Base-by-base conservation (phyloP, 495 filamentous ascomycete genomes). In the Penicillium salamii region DNA sequence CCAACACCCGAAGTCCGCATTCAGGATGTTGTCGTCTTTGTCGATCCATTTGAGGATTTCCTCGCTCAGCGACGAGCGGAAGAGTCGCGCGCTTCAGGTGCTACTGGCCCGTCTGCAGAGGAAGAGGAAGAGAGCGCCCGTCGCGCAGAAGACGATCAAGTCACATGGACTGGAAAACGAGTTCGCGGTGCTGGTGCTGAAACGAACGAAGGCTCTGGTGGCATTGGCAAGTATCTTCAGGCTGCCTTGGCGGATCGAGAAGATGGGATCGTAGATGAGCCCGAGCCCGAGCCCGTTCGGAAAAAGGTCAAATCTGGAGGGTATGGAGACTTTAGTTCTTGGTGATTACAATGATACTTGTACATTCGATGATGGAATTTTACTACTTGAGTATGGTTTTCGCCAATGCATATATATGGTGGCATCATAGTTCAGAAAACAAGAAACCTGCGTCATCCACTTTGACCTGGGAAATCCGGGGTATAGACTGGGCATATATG, bases 21-120 rank as follows among this genome's bases (percentile, higher is more conserved):
- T 47, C 79, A 84, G 58, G 87, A 93, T 24, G 78, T 97, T 1
- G 84, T 88, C 3, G 82, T 99, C 5, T 91, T 95, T 54, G 81
- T 97, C 3, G 93, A 99, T 67, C 91, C 91, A 1, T 99, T 99
- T 66, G 90, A 95, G 57, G 93, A 96, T 67, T 97, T 92, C 62
- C 53, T 76, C 32, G 74, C 79, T 47, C 68, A 71, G 36, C 77
- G 77, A 44, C 79, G 77, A n/a, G 42, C 75, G 66, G 68, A 76
- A 75, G 52, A 74, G 66, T 55, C 66, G 46, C 45, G 75, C 70
- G 50, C 76, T 6, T 58, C 58, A 15, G 46, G 46, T 36, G 67
- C 68, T 35, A 57, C 57, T 32, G 53, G 59, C 24, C 53, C 54
- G 26, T 52, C 65, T 40, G 51, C 63, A 17, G 71, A 71, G 47